A percentile compares a stretch with the other conserved stretches of the same genome.
These are phyloP conservation scores for Sabuloglossum arenarium DNA, from an alignment of 495 filamentous ascomycete species.

Conservation along the genomic window DNA sequence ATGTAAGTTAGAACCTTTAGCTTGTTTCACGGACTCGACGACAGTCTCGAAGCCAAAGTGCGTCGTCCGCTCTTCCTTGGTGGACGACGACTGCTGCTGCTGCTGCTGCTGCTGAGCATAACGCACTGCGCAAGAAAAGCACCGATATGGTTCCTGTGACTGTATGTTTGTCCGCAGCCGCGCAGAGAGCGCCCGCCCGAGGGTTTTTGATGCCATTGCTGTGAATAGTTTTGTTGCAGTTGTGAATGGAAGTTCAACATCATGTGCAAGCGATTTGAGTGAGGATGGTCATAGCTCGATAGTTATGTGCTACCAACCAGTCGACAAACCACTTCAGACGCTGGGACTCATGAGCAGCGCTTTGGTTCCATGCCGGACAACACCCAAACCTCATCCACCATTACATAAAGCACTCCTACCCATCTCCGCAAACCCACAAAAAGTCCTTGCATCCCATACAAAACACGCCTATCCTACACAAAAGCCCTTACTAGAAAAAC, in stretches of 20 bases:
- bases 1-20: conserved; percentile 28
- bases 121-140: conserved; percentile 31
- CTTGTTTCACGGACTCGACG: conserved; percentile 61
- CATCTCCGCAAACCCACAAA: too few species aligned
- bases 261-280: too few species aligned
- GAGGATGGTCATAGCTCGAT: too few species aligned
- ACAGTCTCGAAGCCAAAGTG: conserved; percentile 91
- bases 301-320: too few species aligned
- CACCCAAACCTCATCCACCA: too few species aligned
- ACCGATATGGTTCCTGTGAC: conserved; percentile 21
- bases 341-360: too few species aligned
- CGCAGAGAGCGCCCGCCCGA: background rate
- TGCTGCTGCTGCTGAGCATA: conserved; percentile 21
- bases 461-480: too few species aligned
- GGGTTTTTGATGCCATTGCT: background rate
- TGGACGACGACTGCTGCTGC: conserved; percentile 14
- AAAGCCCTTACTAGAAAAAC: too few species aligned
- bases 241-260: background rate
- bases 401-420: too few species aligned
- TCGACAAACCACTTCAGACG: too few species aligned
- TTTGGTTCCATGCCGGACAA: too few species aligned
- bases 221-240: background rate
- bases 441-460: too few species aligned
- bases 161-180: background rate
- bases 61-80: conserved; percentile 45